Evolutionary conservation across 495 filamentous ascomycete genomes (phyloP), one percentile per base, ranked within the genome.

Genomic region (Trichoderma virens): DNA sequence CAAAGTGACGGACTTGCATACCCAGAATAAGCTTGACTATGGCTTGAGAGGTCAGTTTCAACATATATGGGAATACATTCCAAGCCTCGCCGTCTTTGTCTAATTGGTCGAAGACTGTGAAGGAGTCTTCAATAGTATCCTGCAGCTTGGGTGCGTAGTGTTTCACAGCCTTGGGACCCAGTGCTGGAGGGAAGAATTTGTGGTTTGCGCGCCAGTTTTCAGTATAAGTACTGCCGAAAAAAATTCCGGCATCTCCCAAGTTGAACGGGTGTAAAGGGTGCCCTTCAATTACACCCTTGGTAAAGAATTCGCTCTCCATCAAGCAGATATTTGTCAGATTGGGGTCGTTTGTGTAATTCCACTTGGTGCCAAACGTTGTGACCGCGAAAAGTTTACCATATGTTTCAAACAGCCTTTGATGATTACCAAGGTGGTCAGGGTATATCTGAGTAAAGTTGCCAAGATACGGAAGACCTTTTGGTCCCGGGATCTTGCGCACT

Each of bases 11-110:
- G 27, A 84, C 78, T 68, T 86, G 80, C 65, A 78, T 64, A 2
- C 79, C 80, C 0, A 86, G 74, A 0, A 76, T 75, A 5, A 87
- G 65, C 68, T 82, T 82, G 18, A 79, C 77, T 18, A 85, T 78
- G 2, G 78, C 74, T 51, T 83, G 81, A 0, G 80, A 79, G 5
- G 73, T 82, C 0, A 87, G 74, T 70, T 87, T 86, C 18, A 86
- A 67, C 82, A 85, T 86, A 60, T 82, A 85, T 41, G 77, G 79
- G 63, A 86, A 87, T 6, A 82, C 82, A 67, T 86, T 86, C 74
- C 75, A 85, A 0, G 83, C 76, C 62, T 82, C 75, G 1, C 67
- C 78, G 13, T 72, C 67, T 32, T 75, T 62, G 66, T 83, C 80
- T 11, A 86, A 68, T 59, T 78, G 73, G 65, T 86, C 84, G 39